Evolutionary conservation across 2,329 filamentous ascomycete species (phyloP).

Genomic region (Phoma sp.): DNA sequence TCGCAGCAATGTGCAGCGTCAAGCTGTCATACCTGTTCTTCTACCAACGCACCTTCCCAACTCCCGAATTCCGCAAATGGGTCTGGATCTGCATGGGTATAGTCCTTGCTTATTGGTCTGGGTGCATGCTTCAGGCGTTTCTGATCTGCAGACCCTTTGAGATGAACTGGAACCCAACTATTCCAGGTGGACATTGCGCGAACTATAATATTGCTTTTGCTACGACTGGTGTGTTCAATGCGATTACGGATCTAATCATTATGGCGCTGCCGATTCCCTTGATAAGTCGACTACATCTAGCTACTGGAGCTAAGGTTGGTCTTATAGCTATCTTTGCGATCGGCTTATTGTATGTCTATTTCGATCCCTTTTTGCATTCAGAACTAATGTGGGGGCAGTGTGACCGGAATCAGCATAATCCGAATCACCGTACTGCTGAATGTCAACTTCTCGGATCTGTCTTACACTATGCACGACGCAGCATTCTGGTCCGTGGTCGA

Average conservation of each 20-base stretch:
- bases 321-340: neutral
- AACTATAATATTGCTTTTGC: neutral
- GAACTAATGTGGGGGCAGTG: no score
- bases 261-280: neutral
- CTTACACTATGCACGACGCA: no score
- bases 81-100: neutral
- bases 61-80: neutral
- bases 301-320: neutral
- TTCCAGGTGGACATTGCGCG: neutral
- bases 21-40: slow-evolving; percentile 2
- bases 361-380: no score
- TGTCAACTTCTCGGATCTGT: no score
- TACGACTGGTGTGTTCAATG: neutral
- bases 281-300: neutral
- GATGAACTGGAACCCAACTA: neutral
- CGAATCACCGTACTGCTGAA: no score
- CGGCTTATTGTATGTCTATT: neutral
- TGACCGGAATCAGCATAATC: no score
- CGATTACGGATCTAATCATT: neutral
- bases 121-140: neutral
- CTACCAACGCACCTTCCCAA: neutral
- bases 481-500: no score
- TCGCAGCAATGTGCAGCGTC: neutral
- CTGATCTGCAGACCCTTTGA: neutral
- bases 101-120: neutral